phyloP scores from a whole-genome alignment of 2,329 filamentous ascomycete genomes.

The Xylariaceae sp. region DNA sequence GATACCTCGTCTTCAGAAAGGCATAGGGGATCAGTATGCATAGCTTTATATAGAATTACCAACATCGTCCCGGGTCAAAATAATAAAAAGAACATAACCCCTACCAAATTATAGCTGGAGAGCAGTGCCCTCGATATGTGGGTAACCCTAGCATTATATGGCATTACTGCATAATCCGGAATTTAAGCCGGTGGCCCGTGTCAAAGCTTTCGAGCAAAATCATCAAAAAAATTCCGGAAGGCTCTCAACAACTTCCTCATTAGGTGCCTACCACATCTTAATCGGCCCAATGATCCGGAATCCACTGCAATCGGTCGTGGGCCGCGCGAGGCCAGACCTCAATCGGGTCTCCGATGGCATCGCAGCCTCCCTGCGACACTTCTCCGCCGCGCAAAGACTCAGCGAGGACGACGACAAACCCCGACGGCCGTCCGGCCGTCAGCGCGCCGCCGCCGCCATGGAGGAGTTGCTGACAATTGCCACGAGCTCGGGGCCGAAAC shows the following conservation, averaged over 20 bases:
- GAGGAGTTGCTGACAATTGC: slow-evolving; percentile 28
- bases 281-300: slow-evolving; percentile 36
- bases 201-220: slow-evolving; percentile 19
- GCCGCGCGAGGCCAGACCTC: slow-evolving; percentile 34
- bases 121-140: neutral
- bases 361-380: slow-evolving; percentile 35
- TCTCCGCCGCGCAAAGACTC: slow-evolving; percentile 35
- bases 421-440: slow-evolving; percentile 10
- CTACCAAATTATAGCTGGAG: neutral
- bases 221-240: slow-evolving; percentile 17
- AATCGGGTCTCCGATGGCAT: slow-evolving; percentile 36
- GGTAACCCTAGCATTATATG: too few species aligned
- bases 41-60: too few species aligned
- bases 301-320: slow-evolving; percentile 31
- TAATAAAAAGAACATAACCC: neutral
- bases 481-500: slow-evolving; percentile 1
- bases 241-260: slow-evolving; percentile 11
- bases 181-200: slow-evolving; percentile 15
- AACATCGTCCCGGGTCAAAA: too few species aligned
- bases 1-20: too few species aligned
- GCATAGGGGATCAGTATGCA: too few species aligned
- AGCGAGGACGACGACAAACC: slow-evolving; percentile 4
- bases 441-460: slow-evolving; percentile 30
- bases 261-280: slow-evolving; percentile 20
- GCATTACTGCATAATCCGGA: slow-evolving; percentile 12